Evolutionary conservation across 2,329 filamentous ascomycete genomes (phyloP).

Genomic region (Trichophaea hybrida): DNA sequence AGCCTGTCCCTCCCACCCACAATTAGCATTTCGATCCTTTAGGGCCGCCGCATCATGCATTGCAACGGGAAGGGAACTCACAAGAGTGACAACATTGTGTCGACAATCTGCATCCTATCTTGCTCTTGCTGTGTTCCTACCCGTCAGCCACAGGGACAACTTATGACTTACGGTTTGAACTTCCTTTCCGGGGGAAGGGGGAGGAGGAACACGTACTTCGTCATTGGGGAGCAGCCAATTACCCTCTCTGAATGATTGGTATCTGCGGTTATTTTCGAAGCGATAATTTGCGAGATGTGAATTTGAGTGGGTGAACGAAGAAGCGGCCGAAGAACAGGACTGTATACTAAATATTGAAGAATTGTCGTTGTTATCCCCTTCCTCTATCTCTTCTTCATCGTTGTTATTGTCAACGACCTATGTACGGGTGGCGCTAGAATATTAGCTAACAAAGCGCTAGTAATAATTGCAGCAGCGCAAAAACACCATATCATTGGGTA

Average conservation of each 20-base stretch:
- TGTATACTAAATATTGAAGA: neutral
- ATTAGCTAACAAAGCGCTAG: neutral
- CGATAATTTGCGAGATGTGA: constrained; percentile 18
- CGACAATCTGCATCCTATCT: constrained; percentile 21
- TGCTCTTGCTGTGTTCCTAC: constrained; percentile 15
- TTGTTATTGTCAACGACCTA: too few species aligned
- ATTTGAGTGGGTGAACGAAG: constrained; percentile 17
- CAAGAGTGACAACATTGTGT: constrained; percentile 19
- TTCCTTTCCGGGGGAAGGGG: neutral
- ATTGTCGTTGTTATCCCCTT: neutral
- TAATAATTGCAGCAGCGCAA: neutral
- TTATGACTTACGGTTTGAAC: too few species aligned
- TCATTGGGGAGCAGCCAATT: constrained; percentile 21
- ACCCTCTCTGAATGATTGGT: constrained; percentile 20
- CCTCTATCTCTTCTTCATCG: neutral
- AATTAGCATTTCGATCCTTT: neutral
- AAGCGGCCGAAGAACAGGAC: constrained; percentile 8
- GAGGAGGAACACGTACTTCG: constrained; percentile 7
- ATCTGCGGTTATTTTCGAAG: constrained; percentile 19
- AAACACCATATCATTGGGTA: neutral
- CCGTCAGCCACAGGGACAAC: neutral
- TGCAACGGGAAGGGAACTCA: constrained; percentile 3
- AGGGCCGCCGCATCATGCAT: neutral
- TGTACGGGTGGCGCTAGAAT: neutral
- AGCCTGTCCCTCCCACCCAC: constrained; percentile 6